These are phyloP conservation scores for Aquanectria penicillioides DNA, from an alignment of 2,329 filamentous ascomycete genomes.

Conservation along the genomic window DNA sequence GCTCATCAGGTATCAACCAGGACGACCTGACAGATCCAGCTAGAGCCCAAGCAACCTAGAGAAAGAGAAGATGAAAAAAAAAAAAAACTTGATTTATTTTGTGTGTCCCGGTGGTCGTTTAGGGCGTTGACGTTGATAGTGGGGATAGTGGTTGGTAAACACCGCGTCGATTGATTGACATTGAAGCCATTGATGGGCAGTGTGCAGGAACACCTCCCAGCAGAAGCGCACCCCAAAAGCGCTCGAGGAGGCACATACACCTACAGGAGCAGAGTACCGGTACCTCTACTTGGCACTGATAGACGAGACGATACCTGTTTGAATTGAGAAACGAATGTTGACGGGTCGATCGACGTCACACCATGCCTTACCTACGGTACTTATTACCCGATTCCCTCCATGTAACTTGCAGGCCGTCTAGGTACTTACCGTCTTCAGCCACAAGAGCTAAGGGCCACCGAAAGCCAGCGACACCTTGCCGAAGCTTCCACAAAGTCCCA, in stretches of 20 bases:
- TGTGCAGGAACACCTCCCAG: constrained; percentile 1
- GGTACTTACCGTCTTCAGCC: constrained; percentile 22
- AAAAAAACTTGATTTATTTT: constrained; percentile 2
- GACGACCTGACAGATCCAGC: constrained; percentile 9
- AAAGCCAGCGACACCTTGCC: constrained; percentile 14
- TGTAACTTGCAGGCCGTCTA: too few relatives aligned
- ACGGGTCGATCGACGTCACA: constrained; percentile 39
- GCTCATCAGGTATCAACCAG: constrained; percentile 36
- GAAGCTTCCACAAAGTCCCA: constrained; percentile 50
- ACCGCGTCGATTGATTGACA: not conserved
- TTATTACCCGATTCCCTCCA: too few relatives aligned
- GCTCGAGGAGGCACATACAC: too few relatives aligned
- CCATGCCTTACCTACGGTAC: constrained; percentile 24
- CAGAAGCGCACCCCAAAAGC: too few relatives aligned
- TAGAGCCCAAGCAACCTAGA: constrained; percentile 6
- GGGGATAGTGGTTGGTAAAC: not conserved
- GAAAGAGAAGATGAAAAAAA: too few relatives aligned
- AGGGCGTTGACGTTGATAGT: not conserved
- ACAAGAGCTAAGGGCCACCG: not conserved
- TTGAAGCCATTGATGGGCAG: not conserved
- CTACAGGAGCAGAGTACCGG: too few relatives aligned
- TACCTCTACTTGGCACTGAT: constrained; percentile 18
- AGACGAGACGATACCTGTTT: not conserved
- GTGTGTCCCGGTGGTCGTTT: not conserved
- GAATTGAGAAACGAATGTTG: not conserved